Evolutionary conservation across 139 green algal genomes (phyloP).

Genomic region (Chlamydomonas applanata): DNA sequence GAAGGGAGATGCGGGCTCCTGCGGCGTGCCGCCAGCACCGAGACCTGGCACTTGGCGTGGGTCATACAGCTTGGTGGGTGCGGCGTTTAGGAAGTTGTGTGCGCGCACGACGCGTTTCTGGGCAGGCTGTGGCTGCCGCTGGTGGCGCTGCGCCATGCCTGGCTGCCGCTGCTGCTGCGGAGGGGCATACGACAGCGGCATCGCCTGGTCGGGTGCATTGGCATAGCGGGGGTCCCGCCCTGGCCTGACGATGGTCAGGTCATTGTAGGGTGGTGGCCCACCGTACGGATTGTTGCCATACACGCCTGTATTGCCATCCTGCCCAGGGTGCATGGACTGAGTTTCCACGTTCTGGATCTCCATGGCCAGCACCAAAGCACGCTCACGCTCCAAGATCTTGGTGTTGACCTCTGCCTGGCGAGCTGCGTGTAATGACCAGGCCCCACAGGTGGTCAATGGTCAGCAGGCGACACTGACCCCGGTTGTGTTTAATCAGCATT

Average conservation of each 20-base stretch:
- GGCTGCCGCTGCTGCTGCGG: too few relatives aligned
- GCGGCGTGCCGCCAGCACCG: neutral
- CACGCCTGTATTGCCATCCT: neutral
- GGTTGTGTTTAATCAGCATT: too few relatives aligned
- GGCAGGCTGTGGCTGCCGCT: neutral
- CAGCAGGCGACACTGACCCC: neutral
- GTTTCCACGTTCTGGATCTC: conserved; percentile 14
- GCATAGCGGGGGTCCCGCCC: too few relatives aligned
- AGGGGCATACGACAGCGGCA: too few relatives aligned
- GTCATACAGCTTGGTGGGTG: conserved; percentile 26
- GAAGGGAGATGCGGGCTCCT: too few relatives aligned
- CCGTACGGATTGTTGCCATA: neutral
- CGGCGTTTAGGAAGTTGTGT: conserved; percentile 17
- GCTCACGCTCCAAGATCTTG: conserved; percentile 37
- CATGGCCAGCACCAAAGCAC: conserved; percentile 17
- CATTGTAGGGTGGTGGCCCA: too few relatives aligned
- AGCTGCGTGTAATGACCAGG: too few relatives aligned
- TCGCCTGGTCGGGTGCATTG: too few relatives aligned
- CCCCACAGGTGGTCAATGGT: neutral
- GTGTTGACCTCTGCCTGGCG: conserved; percentile 43
- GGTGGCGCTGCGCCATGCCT: too few relatives aligned
- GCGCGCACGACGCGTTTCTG: neutral
- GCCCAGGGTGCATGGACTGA: neutral
- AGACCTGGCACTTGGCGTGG: conserved; percentile 10
- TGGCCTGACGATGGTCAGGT: too few relatives aligned